Conservation (phyloP, 306 rosid genomes). For the Malus fusca region DNA sequence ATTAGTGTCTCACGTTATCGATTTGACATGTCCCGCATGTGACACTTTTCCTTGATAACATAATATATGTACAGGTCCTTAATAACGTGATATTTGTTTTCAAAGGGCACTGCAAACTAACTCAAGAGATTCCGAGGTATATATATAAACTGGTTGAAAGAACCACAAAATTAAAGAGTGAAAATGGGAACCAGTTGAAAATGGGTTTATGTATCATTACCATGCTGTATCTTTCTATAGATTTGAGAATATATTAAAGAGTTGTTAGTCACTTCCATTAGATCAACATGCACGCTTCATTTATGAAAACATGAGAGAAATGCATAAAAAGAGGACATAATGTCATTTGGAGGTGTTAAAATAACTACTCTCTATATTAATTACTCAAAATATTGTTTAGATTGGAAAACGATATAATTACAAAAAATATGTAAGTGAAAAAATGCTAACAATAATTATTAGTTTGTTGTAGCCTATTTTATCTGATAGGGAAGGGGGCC, state of each 20-base stretch:
- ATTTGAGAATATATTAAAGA: background rate
- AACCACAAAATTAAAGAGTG: background rate
- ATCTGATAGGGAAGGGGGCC: too few species aligned
- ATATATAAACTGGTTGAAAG: too few species aligned
- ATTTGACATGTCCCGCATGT: constrained; percentile 2
- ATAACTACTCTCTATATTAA: background rate
- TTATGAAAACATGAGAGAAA: too few species aligned
- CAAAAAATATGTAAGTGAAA: background rate
- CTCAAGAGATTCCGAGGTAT: too few species aligned
- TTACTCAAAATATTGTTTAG: background rate
- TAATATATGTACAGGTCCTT: background rate
- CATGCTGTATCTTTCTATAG: background rate
- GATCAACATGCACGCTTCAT: too few species aligned
- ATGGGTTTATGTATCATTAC: too few species aligned
- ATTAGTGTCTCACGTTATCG: background rate
- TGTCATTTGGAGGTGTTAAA: too few species aligned
- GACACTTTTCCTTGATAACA: background rate
- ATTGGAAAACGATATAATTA: too few species aligned
- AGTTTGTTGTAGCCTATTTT: too few species aligned
- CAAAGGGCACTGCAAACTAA: too few species aligned
- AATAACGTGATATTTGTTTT: too few species aligned
- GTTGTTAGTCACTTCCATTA: background rate
- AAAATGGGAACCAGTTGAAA: background rate
- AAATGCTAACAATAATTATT: background rate
- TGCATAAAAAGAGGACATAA: too few species aligned